These are phyloP conservation scores for Aspergillus bridgeri DNA, from an alignment of 495 filamentous ascomycete species.

Conservation along the genomic window DNA sequence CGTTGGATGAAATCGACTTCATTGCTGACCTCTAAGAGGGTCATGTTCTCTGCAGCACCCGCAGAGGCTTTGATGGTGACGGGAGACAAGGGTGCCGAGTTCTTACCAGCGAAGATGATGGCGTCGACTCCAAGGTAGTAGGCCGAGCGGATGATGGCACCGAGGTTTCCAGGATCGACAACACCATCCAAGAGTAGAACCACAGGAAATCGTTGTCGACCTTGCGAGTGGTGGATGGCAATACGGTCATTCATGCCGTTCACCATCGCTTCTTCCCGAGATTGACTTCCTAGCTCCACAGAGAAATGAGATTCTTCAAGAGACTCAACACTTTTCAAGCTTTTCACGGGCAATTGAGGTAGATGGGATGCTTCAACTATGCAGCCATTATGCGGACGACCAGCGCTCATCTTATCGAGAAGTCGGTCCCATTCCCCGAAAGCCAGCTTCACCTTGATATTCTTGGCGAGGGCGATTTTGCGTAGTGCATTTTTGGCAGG, in stretches of 20 bases:
- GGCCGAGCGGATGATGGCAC: constrained; percentile 80
- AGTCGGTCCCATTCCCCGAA: constrained; percentile 55
- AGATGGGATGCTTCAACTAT: constrained; percentile 84
- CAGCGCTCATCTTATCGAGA: constrained; percentile 77
- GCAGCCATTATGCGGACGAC: constrained; percentile 88
- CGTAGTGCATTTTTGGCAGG: constrained; percentile 45
- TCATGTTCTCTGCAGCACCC: constrained; percentile 77
- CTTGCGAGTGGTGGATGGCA: constrained; percentile 29
- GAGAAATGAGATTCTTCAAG: constrained; percentile 45
- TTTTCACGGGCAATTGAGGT: constrained; percentile 65
- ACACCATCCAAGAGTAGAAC: constrained; percentile 82
- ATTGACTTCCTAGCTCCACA: constrained; percentile 63
- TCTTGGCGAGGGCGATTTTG: constrained; percentile 54
- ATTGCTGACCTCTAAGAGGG: constrained; percentile 61
- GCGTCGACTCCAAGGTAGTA: constrained; percentile 83
- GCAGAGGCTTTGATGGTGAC: constrained; percentile 81
- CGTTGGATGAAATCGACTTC: constrained; percentile 64
- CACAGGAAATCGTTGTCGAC: constrained; percentile 60
- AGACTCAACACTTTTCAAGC: constrained; percentile 47
- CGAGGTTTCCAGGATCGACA: constrained; percentile 84
- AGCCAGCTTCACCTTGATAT: constrained; percentile 52
- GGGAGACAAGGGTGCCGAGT: constrained; percentile 68
- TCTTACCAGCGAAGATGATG: constrained; percentile 60
- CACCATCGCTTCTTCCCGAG: constrained; percentile 63
- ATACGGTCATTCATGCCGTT: constrained; percentile 56